phyloP scores from a whole-genome alignment of 2,329 filamentous ascomycete species.

The Colletotrichum karsti region DNA sequence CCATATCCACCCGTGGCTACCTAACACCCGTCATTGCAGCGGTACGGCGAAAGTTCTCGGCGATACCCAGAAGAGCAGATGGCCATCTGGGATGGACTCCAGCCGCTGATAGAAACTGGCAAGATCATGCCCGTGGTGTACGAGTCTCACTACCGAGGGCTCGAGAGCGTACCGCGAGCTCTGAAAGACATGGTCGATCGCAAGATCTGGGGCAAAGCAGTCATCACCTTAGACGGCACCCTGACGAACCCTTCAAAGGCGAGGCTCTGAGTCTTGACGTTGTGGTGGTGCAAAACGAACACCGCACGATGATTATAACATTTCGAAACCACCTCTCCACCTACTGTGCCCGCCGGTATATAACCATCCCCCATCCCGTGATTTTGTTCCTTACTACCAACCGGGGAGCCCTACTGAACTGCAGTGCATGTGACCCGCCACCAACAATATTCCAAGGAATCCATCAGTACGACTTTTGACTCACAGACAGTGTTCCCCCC shows the following conservation, averaged over 20 bases:
- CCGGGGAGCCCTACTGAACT: not conserved
- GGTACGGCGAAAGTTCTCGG: conserved; percentile 65
- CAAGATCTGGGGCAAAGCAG: conserved; percentile 64
- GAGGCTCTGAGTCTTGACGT: not conserved
- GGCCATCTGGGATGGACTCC: conserved; percentile 60
- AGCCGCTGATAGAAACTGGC: conserved; percentile 53
- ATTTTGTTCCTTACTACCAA: conserved; percentile 18
- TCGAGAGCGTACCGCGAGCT: conserved; percentile 57
- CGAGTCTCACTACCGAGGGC: conserved; percentile 53
- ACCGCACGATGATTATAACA: conserved; percentile 7
- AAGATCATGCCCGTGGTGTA: conserved; percentile 61
- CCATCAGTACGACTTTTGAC: not conserved
- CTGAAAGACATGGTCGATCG: conserved; percentile 58
- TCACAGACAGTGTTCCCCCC: not conserved
- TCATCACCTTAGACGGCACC: conserved; percentile 50
- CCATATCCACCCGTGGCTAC: too few species aligned
- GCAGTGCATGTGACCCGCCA: not conserved
- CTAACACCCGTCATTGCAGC: conserved; percentile 39
- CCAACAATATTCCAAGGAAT: not conserved
- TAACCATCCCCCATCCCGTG: conserved; percentile 18
- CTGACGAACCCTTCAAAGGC: not conserved
- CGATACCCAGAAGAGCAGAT: conserved; percentile 54
- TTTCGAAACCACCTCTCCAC: not conserved
- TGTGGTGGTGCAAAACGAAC: not conserved
- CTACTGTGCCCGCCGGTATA: conserved; percentile 16